A percentile compares a stretch with the other conserved stretches of the same genome.
Evolutionary conservation across 441 rosid genomes (phyloP).

Genomic region (Melastoma candidum): DNA sequence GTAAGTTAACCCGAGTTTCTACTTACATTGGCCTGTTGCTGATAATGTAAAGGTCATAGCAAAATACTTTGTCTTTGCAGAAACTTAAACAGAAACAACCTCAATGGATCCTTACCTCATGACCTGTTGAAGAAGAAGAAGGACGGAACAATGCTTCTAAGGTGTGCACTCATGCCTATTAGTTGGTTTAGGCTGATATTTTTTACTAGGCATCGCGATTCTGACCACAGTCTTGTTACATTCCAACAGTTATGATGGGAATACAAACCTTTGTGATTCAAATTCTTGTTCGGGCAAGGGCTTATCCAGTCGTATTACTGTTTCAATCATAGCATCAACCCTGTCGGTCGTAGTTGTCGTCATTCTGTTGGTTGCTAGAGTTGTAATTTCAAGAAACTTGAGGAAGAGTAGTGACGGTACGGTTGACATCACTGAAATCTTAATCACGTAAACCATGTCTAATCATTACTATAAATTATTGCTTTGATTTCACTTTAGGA

Average conservation of each 20-base stretch:
- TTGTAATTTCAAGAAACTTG: not conserved
- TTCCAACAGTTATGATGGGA: conserved; percentile 2
- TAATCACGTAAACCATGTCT: too few relatives aligned
- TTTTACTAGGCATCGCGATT: not conserved
- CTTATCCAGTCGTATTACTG: too few relatives aligned
- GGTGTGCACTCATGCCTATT: conserved; percentile 9
- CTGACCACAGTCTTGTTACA: not conserved
- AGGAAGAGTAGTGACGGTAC: not conserved
- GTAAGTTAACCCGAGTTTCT: conserved; percentile 7
- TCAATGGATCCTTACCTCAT: conserved; percentile 13
- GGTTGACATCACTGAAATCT: too few relatives aligned
- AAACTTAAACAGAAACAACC: conserved; percentile 14
- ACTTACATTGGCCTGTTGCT: not conserved
- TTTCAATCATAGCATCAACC: too few relatives aligned
- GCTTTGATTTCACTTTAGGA: too few relatives aligned
- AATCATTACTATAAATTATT: too few relatives aligned
- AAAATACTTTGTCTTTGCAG: not conserved
- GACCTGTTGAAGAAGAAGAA: conserved; percentile 8
- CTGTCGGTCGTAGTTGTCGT: not conserved
- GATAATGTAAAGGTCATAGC: not conserved
- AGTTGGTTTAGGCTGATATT: not conserved
- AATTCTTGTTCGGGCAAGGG: not conserved
- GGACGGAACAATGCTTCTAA: conserved; percentile 8
- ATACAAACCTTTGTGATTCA: conserved; percentile 1
- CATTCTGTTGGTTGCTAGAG: not conserved